Evolutionary conservation across 257 asterid genomes (phyloP), one percentile per base, ranked within the genome.

Genomic region (Solanum corneliomulleri): DNA sequence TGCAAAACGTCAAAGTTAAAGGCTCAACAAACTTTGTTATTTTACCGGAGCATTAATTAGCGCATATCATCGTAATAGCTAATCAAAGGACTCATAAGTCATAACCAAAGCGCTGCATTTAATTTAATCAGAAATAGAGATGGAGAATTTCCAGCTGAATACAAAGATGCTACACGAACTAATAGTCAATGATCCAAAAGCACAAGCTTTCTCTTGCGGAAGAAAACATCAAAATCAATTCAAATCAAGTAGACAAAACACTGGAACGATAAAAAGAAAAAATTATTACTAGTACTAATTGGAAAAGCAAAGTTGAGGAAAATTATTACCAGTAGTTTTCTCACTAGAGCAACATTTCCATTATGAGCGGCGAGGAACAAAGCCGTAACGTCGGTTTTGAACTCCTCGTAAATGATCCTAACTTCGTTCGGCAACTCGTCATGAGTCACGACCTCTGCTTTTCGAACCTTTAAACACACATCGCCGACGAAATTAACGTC

Each of bases 361-460:
- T 90, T 90, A 83, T 92, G 91, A 86, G 86, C 95, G 35, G 97
- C 94, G 47, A 92, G 89, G 86, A 94, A 93, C 89, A 94, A 90
- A 7, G 98, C 86, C 85, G 98, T 95, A 64, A 93, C 98, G 83
- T 95, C 98, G n/a, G 96, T 93, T 56, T 88, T 92, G 18, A 94
- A 88, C 89, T 95, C 98, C 76, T 92, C 95, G 88, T 89, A 91
- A 47, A 83, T 92, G 80, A 91, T 90, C 82, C 92, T 87, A 81
- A 94, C 92, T 85, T 94, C 90, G 82, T 39, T 84, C 21, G 95
- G 93, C 71, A 88, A 88, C 86, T 94, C 96, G 41, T 93, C 94
- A 18, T 87, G 82, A 88, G 94, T 87, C 86, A 92, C 89, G 6
- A 93, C 89, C 78, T 90, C 92, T 37, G 94, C 87, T 84, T 91